Evolutionary conservation across 768 basidiomycete genomes (phyloP).

Genomic region (Lyophyllum decastes): DNA sequence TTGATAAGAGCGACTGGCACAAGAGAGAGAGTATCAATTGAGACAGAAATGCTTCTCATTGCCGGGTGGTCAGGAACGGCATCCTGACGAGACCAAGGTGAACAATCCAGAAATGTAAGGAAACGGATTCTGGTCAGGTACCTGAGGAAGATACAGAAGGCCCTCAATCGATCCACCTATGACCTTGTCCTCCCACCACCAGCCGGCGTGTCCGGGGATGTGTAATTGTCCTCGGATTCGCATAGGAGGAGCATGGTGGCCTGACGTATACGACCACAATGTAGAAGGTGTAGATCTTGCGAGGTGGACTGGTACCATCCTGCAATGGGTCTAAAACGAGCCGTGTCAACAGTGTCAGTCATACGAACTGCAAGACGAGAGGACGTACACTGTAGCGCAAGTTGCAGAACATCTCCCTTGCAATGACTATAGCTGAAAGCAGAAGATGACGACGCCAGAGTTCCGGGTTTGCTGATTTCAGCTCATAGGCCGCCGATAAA

Average conservation of each 20-base stretch:
- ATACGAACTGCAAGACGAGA: not conserved
- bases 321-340: not conserved
- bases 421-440: not conserved
- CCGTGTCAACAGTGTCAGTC: not conserved
- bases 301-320: not conserved
- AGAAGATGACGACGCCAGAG: not conserved
- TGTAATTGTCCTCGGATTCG: not conserved
- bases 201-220: constrained; percentile 3
- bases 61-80: not conserved
- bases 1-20: not conserved
- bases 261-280: not conserved
- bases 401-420: not conserved
- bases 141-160: not conserved
- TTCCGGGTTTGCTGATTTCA: not conserved
- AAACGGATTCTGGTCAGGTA: not conserved
- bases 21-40: not conserved
- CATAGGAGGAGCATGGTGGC: not conserved
- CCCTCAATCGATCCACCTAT: constrained; percentile 6
- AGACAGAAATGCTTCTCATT: not conserved
- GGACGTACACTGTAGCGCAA: not conserved
- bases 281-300: not conserved
- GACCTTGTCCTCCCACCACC: constrained; percentile 7
- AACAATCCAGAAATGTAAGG: no score
- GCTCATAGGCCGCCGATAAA: not conserved
- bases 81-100: no score